phyloP scores from a whole-genome alignment of 768 basidiomycete species.

The Mycena metata region DNA sequence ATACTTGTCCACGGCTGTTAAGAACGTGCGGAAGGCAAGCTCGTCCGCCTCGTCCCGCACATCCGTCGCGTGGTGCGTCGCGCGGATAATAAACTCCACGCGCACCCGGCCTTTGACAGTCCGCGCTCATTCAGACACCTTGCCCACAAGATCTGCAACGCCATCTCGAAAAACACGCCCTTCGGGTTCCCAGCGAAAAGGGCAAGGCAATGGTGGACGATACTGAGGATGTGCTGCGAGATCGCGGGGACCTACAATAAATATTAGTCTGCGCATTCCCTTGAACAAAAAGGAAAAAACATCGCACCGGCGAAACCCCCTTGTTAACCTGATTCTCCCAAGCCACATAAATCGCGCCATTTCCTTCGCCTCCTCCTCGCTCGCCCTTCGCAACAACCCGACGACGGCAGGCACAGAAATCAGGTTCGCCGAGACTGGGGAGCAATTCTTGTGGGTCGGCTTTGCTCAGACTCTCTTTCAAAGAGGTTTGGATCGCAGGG shows the following conservation, averaged over 20 bases:
- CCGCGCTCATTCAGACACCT: slow-evolving; percentile 34
- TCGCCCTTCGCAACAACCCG: slow-evolving; percentile 27
- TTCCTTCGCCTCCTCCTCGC: slow-evolving; percentile 34
- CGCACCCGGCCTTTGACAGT: slow-evolving; percentile 33
- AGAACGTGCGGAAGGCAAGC: slow-evolving; percentile 34
- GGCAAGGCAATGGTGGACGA: slow-evolving; percentile 31
- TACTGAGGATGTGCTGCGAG: slow-evolving; percentile 27
- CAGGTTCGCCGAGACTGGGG: slow-evolving; percentile 20
- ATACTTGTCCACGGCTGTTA: slow-evolving; percentile 19
- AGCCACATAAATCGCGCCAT: slow-evolving; percentile 34
- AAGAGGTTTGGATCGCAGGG: slow-evolving; percentile 33
- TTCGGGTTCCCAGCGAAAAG: slow-evolving; percentile 25
- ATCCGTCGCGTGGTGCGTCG: slow-evolving; percentile 20
- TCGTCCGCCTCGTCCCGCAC: slow-evolving; percentile 32
- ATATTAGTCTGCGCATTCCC: not conserved
- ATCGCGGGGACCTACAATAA: slow-evolving; percentile 26
- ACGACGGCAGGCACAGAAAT: slow-evolving; percentile 17
- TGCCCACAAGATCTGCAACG: slow-evolving; percentile 36
- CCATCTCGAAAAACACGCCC: slow-evolving; percentile 36
- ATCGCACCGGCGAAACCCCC: slow-evolving; percentile 35
- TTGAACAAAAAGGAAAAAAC: too few relatives aligned
- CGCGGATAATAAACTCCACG: slow-evolving; percentile 24
- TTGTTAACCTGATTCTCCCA: slow-evolving; percentile 40
- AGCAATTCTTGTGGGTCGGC: slow-evolving; percentile 22
- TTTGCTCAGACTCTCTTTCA: slow-evolving; percentile 25